Conservation (phyloP, 2,329 filamentous ascomycete genomes). For the Atkinsonella texensis region DNA sequence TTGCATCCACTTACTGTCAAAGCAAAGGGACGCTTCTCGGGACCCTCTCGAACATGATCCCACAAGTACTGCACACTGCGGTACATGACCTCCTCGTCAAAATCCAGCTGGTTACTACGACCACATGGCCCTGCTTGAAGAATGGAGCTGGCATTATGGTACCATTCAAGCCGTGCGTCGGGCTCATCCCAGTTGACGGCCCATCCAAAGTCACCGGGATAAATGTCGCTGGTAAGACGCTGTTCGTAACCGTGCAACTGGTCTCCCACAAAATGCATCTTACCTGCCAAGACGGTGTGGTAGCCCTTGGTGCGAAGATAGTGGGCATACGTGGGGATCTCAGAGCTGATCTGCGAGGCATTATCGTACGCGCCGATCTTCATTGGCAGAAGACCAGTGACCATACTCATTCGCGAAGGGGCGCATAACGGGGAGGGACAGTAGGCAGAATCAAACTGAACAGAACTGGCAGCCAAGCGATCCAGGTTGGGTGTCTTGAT, state of each 20-base stretch:
- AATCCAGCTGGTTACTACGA: constrained; percentile 88
- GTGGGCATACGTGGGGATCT: constrained; percentile 84
- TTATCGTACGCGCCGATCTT: constrained; percentile 92
- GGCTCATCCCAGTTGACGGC: constrained; percentile 92
- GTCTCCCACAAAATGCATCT: constrained; percentile 96
- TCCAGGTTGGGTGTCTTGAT: constrained; percentile 91
- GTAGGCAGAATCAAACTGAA: constrained; percentile 89
- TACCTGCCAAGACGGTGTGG: constrained; percentile 81
- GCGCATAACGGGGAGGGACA: constrained; percentile 89
- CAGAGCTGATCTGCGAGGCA: constrained; percentile 69
- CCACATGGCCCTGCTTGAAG: constrained; percentile 81
- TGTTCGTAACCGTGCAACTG: constrained; percentile 92
- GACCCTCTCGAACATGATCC: constrained; percentile 74
- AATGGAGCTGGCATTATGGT: constrained; percentile 91
- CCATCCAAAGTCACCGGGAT: constrained; percentile 90
- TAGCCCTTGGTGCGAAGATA: constrained; percentile 78
- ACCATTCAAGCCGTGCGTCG: constrained; percentile 79
- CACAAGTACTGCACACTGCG: constrained; percentile 82
- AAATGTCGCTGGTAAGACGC: constrained; percentile 87
- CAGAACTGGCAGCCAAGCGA: constrained; percentile 64
- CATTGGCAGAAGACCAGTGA: constrained; percentile 81
- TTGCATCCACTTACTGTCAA: constrained; percentile 45
- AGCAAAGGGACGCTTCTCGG: constrained; percentile 64
- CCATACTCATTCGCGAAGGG: constrained; percentile 88
- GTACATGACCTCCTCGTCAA: constrained; percentile 93